Evolutionary conservation across 805 yeast genomes (phyloP).

Genomic region (Lachancea nothofagi): DNA sequence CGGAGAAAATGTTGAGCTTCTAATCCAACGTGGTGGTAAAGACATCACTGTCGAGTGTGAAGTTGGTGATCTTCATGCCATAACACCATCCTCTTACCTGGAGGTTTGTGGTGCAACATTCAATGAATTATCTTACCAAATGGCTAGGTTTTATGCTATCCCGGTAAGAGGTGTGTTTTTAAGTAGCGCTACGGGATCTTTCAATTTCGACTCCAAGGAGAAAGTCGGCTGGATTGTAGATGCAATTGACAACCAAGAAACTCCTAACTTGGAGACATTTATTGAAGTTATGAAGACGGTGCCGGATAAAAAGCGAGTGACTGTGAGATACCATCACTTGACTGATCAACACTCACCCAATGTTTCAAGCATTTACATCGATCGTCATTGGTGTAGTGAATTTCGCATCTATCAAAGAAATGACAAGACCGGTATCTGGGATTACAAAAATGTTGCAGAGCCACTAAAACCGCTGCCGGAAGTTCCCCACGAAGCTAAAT

Average conservation of each 20-base stretch:
- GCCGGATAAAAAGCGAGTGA: constrained; percentile 69
- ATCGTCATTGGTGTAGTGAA: constrained; percentile 77
- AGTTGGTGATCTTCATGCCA: constrained; percentile 72
- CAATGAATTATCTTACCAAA: constrained; percentile 79
- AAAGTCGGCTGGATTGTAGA: constrained; percentile 77
- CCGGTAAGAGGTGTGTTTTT: constrained; percentile 83
- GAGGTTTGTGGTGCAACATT: constrained; percentile 84
- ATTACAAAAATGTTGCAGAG: constrained; percentile 43
- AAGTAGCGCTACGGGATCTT: constrained; percentile 72
- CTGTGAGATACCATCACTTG: constrained; percentile 63
- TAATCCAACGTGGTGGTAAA: constrained; percentile 71
- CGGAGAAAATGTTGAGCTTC: constrained; percentile 50
- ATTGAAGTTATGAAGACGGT: constrained; percentile 70
- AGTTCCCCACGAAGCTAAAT: constrained; percentile 59
- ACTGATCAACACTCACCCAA: constrained; percentile 73
- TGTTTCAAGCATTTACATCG: constrained; percentile 62
- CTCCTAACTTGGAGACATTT: constrained; percentile 69
- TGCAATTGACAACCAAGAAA: constrained; percentile 66
- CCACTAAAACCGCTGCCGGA: constrained; percentile 52
- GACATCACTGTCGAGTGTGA: constrained; percentile 44
- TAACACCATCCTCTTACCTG: constrained; percentile 77
- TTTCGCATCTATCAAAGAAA: constrained; percentile 65
- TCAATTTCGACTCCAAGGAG: constrained; percentile 53
- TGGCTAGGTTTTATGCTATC: constrained; percentile 77
- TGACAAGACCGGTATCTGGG: constrained; percentile 55